Evolutionary conservation across 1,284 basidiomycete species (phyloP), one percentile per base, ranked within the genome.

Genomic region (Wallemia mellicola): DNA sequence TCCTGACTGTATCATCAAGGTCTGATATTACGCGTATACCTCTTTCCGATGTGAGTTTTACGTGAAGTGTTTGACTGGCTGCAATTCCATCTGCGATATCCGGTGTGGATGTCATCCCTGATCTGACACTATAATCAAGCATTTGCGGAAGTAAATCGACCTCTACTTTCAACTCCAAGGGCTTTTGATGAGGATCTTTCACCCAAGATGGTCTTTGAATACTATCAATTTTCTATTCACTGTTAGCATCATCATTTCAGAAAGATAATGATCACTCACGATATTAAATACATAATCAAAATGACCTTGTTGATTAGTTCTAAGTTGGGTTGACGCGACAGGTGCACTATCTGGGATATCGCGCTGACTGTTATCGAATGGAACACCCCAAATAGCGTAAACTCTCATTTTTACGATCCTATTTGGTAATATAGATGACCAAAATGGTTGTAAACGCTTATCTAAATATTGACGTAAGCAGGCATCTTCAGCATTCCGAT

Each of bases 1-100:
- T 69, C 67, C 92, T 95, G 63, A 94, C 76, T 0, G 91, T 96
- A 68, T 96, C 91, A 68, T 96, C 91, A 55, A 96, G 82, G 66
- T 96, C 91, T 0, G 86, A 91, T 28, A 95, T 81, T 60, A 94
- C 75, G 7, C 85, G 78, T 15, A 87, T 66, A 0, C 70, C 69
- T 5, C 38, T 11, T 17, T 48, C 38, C 3, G 38, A 48, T 17
- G 38, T 17, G 5, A 48, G n/a, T n/a, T 48, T 48, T 11, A 48
- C 38, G 19, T 48, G 38, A n/a, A 48, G 38, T 22, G 22, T 22
- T n/a, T 48, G 38, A 22, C 38, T 48, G 9, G 38, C 38, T 22
- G 38, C 19, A 17, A 48, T n/a, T 3, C 22, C 38, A n/a, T 11
- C 14, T 3, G 22, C 38, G 5, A n/a, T 17, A n/a, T 48, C 38